phyloP scores from a whole-genome alignment of 192 early-diverging fungal genomes.

The Podila verticillata region DNA sequence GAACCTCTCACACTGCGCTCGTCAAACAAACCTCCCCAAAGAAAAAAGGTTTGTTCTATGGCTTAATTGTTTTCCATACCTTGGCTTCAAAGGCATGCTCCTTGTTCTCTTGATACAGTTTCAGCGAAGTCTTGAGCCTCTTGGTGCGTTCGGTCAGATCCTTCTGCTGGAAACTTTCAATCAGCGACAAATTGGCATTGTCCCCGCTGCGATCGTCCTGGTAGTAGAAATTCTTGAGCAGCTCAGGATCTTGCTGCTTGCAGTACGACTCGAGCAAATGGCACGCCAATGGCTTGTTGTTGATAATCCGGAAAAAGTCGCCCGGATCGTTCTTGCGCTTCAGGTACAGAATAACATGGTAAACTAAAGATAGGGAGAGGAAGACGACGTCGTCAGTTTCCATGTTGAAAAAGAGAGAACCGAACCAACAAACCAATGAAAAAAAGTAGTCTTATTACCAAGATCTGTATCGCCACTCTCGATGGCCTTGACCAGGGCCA shows the following conservation, averaged over 20 bases:
- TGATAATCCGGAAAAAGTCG: slow-evolving; percentile 92
- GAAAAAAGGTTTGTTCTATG: not conserved
- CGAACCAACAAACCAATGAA: too few species aligned
- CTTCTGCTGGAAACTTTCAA: slow-evolving; percentile 63
- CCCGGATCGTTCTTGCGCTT: slow-evolving; percentile 83
- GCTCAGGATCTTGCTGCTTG: slow-evolving; percentile 74
- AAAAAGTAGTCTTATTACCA: too few species aligned
- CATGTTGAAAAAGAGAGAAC: too few species aligned
- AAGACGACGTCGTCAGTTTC: too few species aligned
- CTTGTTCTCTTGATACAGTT: slow-evolving; percentile 80
- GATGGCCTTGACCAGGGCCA: slow-evolving; percentile 90
- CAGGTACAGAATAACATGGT: slow-evolving; percentile 90
- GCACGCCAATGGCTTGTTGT: slow-evolving; percentile 83
- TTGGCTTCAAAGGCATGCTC: slow-evolving; percentile 77
- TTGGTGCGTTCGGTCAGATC: slow-evolving; percentile 68
- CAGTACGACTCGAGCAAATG: slow-evolving; percentile 89
- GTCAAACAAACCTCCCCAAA: too few species aligned
- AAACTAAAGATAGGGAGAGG: too few species aligned
- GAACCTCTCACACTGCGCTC: slow-evolving; percentile 1
- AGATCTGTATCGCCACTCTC: slow-evolving; percentile 97
- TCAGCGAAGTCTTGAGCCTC: slow-evolving; percentile 76
- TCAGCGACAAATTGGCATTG: slow-evolving; percentile 63
- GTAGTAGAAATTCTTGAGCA: slow-evolving; percentile 95
- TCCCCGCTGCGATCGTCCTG: slow-evolving; percentile 89
- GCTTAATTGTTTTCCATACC: slow-evolving; percentile 43